Percentiles rank a stretch among this genome's conserved stretches.
Conservation (phyloP, 1,284 basidiomycete species). For the Cutaneotrichosporon sp. region DNA sequence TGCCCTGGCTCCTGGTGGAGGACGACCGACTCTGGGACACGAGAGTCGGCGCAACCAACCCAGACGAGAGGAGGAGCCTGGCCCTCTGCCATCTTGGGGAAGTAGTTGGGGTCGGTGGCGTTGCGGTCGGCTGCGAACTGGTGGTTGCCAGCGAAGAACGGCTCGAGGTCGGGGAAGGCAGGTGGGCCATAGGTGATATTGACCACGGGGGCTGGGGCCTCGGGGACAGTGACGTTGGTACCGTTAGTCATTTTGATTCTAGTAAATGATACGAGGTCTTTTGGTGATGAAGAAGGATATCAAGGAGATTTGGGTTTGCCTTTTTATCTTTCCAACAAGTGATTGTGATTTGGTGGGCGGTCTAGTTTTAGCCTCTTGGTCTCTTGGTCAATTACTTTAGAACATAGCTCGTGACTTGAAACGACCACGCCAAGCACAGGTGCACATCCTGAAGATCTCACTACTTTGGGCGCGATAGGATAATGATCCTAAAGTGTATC, state of each 20-base stretch:
- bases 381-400: too few relatives aligned
- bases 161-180: conserved; percentile 25
- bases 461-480: too few relatives aligned
- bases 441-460: too few relatives aligned
- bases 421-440: too few relatives aligned
- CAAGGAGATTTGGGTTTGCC: neutral
- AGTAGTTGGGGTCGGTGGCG: conserved; percentile 37
- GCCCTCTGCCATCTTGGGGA: conserved; percentile 37
- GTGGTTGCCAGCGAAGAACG: conserved; percentile 39
- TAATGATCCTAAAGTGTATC: too few relatives aligned
- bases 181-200: conserved; percentile 2
- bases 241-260: neutral
- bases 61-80: conserved; percentile 50
- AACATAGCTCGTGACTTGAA: too few relatives aligned
- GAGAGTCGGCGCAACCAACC: conserved; percentile 53
- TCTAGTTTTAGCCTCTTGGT: too few relatives aligned
- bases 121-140: conserved; percentile 38
- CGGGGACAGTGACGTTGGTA: neutral
- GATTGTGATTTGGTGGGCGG: too few relatives aligned
- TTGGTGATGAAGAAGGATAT: neutral
- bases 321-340: neutral
- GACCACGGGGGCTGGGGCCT: neutral
- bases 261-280: neutral
- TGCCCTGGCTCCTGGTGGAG: conserved; percentile 60
- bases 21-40: conserved; percentile 51